Conservation (phyloP, 192 early-diverging fungal species). For the Bifiguratus adelaidae region DNA sequence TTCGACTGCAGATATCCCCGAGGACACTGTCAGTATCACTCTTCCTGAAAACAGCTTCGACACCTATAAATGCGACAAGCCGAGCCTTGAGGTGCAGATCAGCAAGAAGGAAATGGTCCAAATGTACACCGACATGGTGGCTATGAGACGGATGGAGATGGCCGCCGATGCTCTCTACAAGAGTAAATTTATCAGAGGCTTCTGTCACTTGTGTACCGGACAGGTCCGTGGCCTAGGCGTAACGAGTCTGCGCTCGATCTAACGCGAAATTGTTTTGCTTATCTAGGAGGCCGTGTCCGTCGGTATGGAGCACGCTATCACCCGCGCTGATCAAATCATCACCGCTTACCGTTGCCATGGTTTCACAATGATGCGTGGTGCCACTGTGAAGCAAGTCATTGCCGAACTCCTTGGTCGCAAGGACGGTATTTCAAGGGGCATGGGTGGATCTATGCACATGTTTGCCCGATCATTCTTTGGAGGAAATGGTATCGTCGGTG, state of each 20-base stretch:
- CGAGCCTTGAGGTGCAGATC: constrained; percentile 47
- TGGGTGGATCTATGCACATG: constrained; percentile 99
- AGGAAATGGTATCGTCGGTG: constrained; percentile 98
- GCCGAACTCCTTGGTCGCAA: constrained; percentile 77
- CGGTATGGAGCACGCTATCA: constrained; percentile 89
- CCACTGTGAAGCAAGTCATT: constrained; percentile 46
- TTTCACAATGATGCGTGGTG: constrained; percentile 84
- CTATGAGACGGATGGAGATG: constrained; percentile 87
- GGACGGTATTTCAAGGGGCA: constrained; percentile 83
- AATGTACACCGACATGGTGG: constrained; percentile 83
- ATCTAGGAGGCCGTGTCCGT: constrained; percentile 86
- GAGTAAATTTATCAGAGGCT: constrained; percentile 91
- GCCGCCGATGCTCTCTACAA: constrained; percentile 94
- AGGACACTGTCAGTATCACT: constrained; percentile 52
- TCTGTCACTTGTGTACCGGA: constrained; percentile 97
- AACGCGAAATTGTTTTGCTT: too few relatives aligned
- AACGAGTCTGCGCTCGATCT: neutral
- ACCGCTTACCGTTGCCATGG: constrained; percentile 99
- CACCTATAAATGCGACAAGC: constrained; percentile 72
- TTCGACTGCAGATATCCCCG: too few relatives aligned
- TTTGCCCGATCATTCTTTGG: constrained; percentile 93
- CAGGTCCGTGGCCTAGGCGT: constrained; percentile 51
- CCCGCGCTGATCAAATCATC: constrained; percentile 84
- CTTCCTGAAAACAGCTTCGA: constrained; percentile 69
- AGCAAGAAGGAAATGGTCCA: constrained; percentile 63